A percentile compares a stretch with the other conserved stretches of the same genome.
Evolutionary conservation across 495 filamentous ascomycete genomes (phyloP).

Genomic region (Tuber aestivum): DNA sequence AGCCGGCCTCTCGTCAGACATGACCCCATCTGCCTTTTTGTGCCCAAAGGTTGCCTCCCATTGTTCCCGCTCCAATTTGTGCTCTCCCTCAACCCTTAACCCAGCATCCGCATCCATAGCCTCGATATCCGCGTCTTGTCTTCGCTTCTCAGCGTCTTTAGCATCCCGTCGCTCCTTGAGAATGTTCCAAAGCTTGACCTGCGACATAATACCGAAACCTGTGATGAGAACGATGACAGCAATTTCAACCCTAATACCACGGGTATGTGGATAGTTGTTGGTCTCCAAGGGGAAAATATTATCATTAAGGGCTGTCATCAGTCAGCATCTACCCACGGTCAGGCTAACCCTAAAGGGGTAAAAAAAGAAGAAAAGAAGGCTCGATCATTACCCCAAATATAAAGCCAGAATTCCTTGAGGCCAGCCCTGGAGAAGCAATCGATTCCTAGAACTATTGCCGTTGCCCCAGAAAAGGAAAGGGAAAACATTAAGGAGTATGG

Average conservation of each 20-base stretch:
- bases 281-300: constrained; percentile 71
- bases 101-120: constrained; percentile 66
- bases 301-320: constrained; percentile 59
- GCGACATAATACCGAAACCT: constrained; percentile 70
- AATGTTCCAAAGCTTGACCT: constrained; percentile 83
- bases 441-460: constrained; percentile 70
- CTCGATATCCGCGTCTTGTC: constrained; percentile 57
- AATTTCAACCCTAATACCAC: constrained; percentile 78
- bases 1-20: constrained; percentile 31
- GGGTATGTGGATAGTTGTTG: constrained; percentile 76
- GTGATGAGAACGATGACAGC: constrained; percentile 70
- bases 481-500: constrained; percentile 67
- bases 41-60: constrained; percentile 81
- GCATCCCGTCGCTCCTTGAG: constrained; percentile 64
- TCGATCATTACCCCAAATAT: constrained; percentile 67
- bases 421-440: constrained; percentile 88
- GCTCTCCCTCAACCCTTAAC: constrained; percentile 61
- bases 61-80: constrained; percentile 58
- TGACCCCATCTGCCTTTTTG: constrained; percentile 35
- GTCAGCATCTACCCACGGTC: constrained; percentile 3
- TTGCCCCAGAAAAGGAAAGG: constrained; percentile 76
- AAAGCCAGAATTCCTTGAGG: constrained; percentile 92
- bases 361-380: background rate
- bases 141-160: constrained; percentile 53
- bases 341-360: background rate